phyloP scores from a whole-genome alignment of 169 alveolate genomes.

The Perkinsus olseni region DNA sequence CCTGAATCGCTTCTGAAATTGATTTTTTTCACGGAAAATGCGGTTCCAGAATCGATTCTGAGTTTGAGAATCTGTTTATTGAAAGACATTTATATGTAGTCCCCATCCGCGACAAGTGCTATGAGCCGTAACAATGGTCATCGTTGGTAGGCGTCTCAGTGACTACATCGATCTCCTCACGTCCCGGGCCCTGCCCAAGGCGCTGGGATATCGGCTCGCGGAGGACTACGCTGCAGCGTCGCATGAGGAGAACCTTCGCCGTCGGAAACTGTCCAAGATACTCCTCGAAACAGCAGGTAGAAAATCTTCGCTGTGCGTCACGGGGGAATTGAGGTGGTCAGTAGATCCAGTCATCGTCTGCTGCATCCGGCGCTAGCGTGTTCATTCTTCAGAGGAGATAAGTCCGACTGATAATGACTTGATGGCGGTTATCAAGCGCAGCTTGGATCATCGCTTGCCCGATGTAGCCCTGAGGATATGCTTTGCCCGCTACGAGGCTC shows the following conservation, averaged over 20 bases:
- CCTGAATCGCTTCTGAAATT: too few species aligned
- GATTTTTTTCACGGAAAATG: too few species aligned
- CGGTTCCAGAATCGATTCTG: too few species aligned
- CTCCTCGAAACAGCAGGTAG: background rate
- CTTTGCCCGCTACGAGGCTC: background rate
- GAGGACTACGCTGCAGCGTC: background rate
- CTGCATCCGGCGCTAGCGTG: background rate
- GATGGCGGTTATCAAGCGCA: background rate
- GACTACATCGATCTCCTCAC: background rate
- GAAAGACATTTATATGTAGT: too few species aligned
- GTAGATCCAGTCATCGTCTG: background rate
- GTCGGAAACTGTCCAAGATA: background rate
- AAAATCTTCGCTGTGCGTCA: background rate
- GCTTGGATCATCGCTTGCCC: background rate
- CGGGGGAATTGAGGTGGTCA: too few species aligned
- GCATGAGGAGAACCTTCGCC: background rate
- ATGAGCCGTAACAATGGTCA: too few species aligned
- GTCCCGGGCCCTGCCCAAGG: background rate
- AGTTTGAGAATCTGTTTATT: too few species aligned
- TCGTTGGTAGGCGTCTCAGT: background rate
- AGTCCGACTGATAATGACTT: background rate
- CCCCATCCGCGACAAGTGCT: too few species aligned
- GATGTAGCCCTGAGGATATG: background rate
- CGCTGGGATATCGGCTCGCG: background rate
- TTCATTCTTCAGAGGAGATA: background rate